Base-by-base conservation (phyloP, 208 protist species). In the Porcisia hertigi region DNA sequence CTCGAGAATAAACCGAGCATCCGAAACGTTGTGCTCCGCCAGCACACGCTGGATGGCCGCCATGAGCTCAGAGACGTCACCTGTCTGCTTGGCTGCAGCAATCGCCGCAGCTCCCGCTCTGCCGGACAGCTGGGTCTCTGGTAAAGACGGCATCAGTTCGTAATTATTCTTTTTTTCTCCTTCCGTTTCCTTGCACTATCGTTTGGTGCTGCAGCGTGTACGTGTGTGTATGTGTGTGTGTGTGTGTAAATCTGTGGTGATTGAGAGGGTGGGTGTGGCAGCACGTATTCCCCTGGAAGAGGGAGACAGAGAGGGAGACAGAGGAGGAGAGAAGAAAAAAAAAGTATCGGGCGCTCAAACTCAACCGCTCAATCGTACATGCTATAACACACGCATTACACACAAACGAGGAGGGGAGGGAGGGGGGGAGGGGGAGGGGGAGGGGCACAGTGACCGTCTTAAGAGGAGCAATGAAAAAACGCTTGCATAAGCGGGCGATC, bases 41-140 rank as follows among this genome's bases (percentile, higher is more conserved):
- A 95, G 81, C 0, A 89, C 80, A 5, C 86, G 54, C 63, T 90
- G 85, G 76, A 95, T 88, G 39, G 85, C 79, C 2, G 69, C 71
- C 67, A 88, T 80, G 66, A 93, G 57, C 18, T 67, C 78, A 11
- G 78, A 60, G 36, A 76, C 73, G 54, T 75, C 45, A 30, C 36
- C 71, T 47, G 41, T 41, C 7, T 63, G 52, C 20, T 45, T 52
- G 20, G 73, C 16, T 67, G 63, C 39, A 43, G 63, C 7, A 18
- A 1, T 14, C 41, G 66, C 9, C 25, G 63, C 45, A 55, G 8
- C 16, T 1, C 66, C 30, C 3, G 71, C 43, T 25, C 36, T 47
- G 11, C 25, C 47, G 47, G 45, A 43, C 16, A 55, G 2, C 16
- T 3, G 20, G 36, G 71, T 36, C 20, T 43, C 30, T n/a, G 64